Evolutionary conservation across 371 early-diverging fungal genomes (phyloP).

Genomic region (Actinomortierella wolfii): DNA sequence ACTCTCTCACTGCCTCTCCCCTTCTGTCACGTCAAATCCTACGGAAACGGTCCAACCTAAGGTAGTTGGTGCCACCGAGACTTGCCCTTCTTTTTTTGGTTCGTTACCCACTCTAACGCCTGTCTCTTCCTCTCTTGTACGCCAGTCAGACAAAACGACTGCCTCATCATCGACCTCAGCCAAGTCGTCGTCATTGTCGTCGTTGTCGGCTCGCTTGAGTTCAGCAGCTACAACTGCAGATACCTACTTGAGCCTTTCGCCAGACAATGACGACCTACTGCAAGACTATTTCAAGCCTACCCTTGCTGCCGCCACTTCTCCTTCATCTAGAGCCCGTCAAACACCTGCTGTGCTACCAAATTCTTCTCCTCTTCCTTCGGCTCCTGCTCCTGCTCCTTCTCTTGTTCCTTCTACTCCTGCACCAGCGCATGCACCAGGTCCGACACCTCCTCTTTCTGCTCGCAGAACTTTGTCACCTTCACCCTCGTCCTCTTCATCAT

Average conservation of each 20-base stretch:
- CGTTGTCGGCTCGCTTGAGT: background rate
- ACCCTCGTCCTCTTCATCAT: slow-evolving; percentile 1
- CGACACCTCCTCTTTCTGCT: background rate
- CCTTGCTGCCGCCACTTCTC: slow-evolving; percentile 2
- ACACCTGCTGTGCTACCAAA: slow-evolving; percentile 3
- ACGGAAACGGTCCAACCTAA: too few species aligned
- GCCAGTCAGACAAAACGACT: slow-evolving; percentile 1
- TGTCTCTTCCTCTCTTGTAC: background rate
- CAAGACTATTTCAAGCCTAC: slow-evolving; percentile 12
- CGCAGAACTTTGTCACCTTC: background rate
- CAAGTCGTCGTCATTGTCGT: background rate
- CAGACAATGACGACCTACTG: slow-evolving; percentile 3
- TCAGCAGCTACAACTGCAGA: too few species aligned
- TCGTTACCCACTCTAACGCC: too few species aligned
- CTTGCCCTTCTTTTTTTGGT: too few species aligned
- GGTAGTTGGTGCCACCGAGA: too few species aligned
- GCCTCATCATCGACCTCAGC: slow-evolving; percentile 3
- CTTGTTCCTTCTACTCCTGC: background rate
- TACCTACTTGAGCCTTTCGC: too few species aligned
- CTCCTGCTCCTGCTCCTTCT: background rate
- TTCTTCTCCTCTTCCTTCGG: background rate
- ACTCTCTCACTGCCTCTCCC: too few species aligned
- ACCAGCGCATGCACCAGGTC: background rate
- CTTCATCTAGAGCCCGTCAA: slow-evolving; percentile 5
- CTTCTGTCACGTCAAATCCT: too few species aligned